Evolutionary conservation across 208 protist genomes (phyloP).

Genomic region (Trypanosomatidae sp.): DNA sequence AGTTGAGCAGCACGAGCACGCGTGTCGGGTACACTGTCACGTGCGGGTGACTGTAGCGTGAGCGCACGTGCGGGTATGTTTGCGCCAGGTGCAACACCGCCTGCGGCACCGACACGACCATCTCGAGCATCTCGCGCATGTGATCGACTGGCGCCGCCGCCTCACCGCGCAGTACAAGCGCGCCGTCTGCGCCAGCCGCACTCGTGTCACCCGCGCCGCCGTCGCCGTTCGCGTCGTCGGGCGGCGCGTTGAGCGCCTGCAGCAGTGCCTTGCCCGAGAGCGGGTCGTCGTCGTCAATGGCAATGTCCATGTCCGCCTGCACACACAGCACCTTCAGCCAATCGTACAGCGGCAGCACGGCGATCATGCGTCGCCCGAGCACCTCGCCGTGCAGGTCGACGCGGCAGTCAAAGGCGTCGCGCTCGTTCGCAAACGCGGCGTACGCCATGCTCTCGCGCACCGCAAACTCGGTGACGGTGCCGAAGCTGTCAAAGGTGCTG

Average conservation of each 20-base stretch:
- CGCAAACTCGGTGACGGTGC: slow-evolving; percentile 39
- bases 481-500: slow-evolving; percentile 46
- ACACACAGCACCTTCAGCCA: slow-evolving; percentile 62
- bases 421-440: slow-evolving; percentile 41
- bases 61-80: slow-evolving; percentile 48
- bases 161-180: not conserved
- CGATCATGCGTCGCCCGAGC: slow-evolving; percentile 43
- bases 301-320: slow-evolving; percentile 51
- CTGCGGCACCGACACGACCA: slow-evolving; percentile 32
- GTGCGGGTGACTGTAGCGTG: slow-evolving; percentile 50
- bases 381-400: slow-evolving; percentile 56
- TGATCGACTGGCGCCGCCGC: slow-evolving; percentile 24
- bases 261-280: slow-evolving; percentile 35
- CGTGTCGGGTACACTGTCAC: slow-evolving; percentile 68
- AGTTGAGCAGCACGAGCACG: slow-evolving; percentile 70
- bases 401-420: slow-evolving; percentile 45
- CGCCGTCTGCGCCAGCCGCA: not conserved
- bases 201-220: not conserved
- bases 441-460: slow-evolving; percentile 58
- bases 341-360: slow-evolving; percentile 53
- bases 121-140: slow-evolving; percentile 55
- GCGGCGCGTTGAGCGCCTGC: slow-evolving; percentile 4
- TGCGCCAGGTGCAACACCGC: slow-evolving; percentile 38
- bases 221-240: not conserved
- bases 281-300: slow-evolving; percentile 52